Base-by-base conservation (phyloP, 2,329 filamentous ascomycete genomes). In the Phaeosphaeriaceae sp. region DNA sequence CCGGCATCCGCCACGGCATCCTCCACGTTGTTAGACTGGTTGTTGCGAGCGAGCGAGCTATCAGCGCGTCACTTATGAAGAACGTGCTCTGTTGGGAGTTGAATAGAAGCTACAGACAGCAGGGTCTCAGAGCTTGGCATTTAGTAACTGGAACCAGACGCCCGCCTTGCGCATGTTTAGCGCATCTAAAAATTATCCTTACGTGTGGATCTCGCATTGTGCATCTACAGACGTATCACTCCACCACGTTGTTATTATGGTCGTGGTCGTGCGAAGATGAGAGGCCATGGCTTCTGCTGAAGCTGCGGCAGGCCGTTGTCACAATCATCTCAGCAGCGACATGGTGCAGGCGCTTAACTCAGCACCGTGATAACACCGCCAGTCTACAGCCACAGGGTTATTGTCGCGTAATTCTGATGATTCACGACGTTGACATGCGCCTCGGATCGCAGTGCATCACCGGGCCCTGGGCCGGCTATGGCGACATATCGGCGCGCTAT, bases 391-490 rank as follows among this genome's bases (percentile, higher is more conserved):
- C 62, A 53, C 61, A 48, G 51, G 60, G 44, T 60, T 59, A 62
- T 56, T 56, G 60, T 63, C 62, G 62, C 65, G 62, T 68, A 68
- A 60, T 53, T 24, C 48, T 40, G 51, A 67, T 63, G 58, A 68
- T 67, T 56, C 66, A 68, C 54, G 53, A 52, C 63, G 57, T 59
- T 65, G 57, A 25, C 57, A 56, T 60, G 52, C 52, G 66, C 65
- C 46, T 63, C 61, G 62, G 61, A 61, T 63, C 57, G 60, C 54
- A 56, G 65, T 54, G 56, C 65, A 61, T 72, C 66, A 69, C 70
- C 67, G 64, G 68, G 69, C 66, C 63, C 51, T 66, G 64, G 53
- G 59, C 60, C 57, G 33, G 19, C 31, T 50, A 74, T 71, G 67
- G 69, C 72, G 67, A 66, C 65, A 69, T 72, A 49, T 56, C 47